Percentiles rank a stretch among this genome's conserved stretches.
Evolutionary conservation across 73 alveolate species (phyloP).

Genomic region (Tetrahymena elliotti): DNA sequence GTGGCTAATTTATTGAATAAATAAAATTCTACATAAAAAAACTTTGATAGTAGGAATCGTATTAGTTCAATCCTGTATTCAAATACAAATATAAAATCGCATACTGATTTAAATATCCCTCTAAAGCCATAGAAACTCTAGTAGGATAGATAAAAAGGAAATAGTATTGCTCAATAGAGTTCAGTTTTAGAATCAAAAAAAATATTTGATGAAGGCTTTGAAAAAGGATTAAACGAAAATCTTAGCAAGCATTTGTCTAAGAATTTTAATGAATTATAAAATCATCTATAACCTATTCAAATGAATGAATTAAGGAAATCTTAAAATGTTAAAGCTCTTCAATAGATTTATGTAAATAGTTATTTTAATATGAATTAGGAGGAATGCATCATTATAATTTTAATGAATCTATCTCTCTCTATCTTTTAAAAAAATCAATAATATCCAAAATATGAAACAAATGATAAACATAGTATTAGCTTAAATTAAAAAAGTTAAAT

Average conservation of each 20-base stretch:
- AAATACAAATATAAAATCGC: not conserved
- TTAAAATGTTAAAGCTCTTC: not conserved
- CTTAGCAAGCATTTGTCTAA: not conserved
- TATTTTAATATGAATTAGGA: not conserved
- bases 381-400: too few relatives aligned
- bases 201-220: not conserved
- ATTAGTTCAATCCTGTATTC: not conserved
- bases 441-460: too few relatives aligned
- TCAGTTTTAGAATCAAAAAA: not conserved
- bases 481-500: too few relatives aligned
- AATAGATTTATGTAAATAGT: not conserved
- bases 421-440: too few relatives aligned
- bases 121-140: not conserved
- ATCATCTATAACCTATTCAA: not conserved
- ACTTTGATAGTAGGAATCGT: not conserved
- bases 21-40: not conserved
- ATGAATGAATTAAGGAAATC: not conserved
- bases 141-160: not conserved
- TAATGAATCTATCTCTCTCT: too few relatives aligned
- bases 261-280: not conserved
- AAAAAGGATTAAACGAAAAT: not conserved
- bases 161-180: not conserved
- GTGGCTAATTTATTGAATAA: not conserved
- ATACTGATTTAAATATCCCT: not conserved
- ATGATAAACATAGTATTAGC: too few relatives aligned